phyloP scores from a whole-genome alignment of 192 early-diverging fungal species.

The Allomyces macrogynus region DNA sequence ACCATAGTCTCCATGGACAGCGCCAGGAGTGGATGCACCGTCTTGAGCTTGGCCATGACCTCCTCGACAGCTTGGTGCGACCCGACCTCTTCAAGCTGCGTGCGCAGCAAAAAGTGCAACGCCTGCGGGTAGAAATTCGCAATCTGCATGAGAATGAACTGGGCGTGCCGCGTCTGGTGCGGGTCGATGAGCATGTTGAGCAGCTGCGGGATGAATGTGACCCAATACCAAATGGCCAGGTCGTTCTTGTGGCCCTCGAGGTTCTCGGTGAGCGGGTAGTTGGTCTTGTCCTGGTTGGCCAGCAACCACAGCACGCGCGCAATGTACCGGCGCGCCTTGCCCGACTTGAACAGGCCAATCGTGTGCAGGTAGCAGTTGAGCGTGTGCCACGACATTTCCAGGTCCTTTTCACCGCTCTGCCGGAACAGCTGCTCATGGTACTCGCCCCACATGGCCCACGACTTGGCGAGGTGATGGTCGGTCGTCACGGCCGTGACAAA shows the following conservation, averaged over 20 bases:
- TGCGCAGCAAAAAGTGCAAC: slow-evolving; percentile 81
- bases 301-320: slow-evolving; percentile 88
- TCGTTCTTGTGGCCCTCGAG: slow-evolving; percentile 84
- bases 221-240: slow-evolving; percentile 91
- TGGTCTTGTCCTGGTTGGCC: slow-evolving; percentile 54
- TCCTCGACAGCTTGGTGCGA: slow-evolving; percentile 70
- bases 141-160: slow-evolving; percentile 70
- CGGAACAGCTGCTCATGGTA: slow-evolving; percentile 87
- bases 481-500: slow-evolving; percentile 80
- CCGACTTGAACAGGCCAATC: slow-evolving; percentile 65
- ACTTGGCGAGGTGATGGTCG: slow-evolving; percentile 71
- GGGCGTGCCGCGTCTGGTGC: slow-evolving; percentile 36
- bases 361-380: slow-evolving; percentile 94
- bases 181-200: slow-evolving; percentile 63
- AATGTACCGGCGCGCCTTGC: slow-evolving; percentile 72
- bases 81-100: slow-evolving; percentile 70
- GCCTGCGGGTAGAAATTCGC: slow-evolving; percentile 79
- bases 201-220: slow-evolving; percentile 92
- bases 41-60: slow-evolving; percentile 84
- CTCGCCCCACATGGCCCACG: slow-evolving; percentile 91
- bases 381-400: slow-evolving; percentile 65
- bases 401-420: slow-evolving; percentile 49
- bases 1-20: slow-evolving; percentile 97
- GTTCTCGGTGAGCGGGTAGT: slow-evolving; percentile 49
- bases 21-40: slow-evolving; percentile 76